Evolutionary conservation across 1,284 basidiomycete species (phyloP), one percentile per base, ranked within the genome.

Genomic region (Anthracocystis panici-leucophaei): DNA sequence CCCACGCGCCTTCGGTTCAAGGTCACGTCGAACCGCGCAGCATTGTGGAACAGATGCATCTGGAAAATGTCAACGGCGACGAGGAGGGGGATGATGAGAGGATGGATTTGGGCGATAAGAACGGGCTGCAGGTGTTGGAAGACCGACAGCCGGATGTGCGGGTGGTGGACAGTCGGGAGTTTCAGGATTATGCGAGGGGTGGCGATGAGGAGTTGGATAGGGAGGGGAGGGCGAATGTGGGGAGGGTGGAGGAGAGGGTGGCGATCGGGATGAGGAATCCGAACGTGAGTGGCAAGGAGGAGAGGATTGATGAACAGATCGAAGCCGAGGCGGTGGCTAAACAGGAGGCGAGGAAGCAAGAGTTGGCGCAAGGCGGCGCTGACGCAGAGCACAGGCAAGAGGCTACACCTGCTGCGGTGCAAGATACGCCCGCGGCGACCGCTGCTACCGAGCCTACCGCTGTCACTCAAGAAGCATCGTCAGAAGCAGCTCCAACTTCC

Each of bases 1-100:
- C 74, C 14, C 75, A 72, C 21, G 83, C 79, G 0, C 83, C 83
- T 0, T 78, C 74, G 0, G 80, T 85, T 0, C 83, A 85, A 54
- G 80, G 80, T 2, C 80, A 82, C 23, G 81, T 79, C 1, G 82
- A 82, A 38, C 83, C 83, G 5, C 48, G 80, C 5, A 62, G 55
- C 35, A 65, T 66, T 23, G 51, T 59, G 4, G 71, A 75, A 14
- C 65, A 68, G 51, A 29, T 74, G 18, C 70, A 73, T 52, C 33
- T 68, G 23, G 49, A 76, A 38, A 57, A 79, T 31, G 77, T 70
- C 18, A 62, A 75, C 10, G 78, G 75, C 5, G 73, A 71, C 18
- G 65, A 63, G 9, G 69, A 68, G 10, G 62, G 31, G n/a, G 72
- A 71, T 38, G 66, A 77, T 21, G 69, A 73, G 20, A 45, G 54